These are phyloP conservation scores for Aspergillus egyptiacus DNA, from an alignment of 495 filamentous ascomycete genomes.

Conservation along the genomic window DNA sequence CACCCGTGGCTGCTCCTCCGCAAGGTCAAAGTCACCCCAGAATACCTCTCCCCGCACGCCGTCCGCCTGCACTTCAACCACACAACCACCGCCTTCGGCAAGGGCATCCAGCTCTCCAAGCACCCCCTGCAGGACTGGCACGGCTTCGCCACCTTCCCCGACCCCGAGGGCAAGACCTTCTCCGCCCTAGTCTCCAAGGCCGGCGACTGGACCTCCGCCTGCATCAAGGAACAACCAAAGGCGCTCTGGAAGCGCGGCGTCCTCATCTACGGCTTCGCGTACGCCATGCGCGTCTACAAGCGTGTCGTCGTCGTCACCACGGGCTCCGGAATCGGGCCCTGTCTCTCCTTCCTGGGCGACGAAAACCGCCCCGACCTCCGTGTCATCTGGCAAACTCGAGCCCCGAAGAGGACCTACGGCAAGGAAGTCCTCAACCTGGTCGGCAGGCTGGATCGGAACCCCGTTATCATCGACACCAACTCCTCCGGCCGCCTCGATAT, in stretches of 20 bases:
- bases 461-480: conserved; percentile 51
- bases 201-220: conserved; percentile 73
- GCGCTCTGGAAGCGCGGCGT: conserved; percentile 42
- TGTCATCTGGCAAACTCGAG: conserved; percentile 54
- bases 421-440: conserved; percentile 47
- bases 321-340: conserved; percentile 73
- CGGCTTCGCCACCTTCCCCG: conserved; percentile 69
- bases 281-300: conserved; percentile 63
- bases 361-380: conserved; percentile 46
- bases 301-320: conserved; percentile 72
- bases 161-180: conserved; percentile 42
- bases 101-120: conserved; percentile 44
- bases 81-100: conserved; percentile 39
- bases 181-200: conserved; percentile 71
- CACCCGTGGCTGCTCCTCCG: conserved; percentile 41
- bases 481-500: conserved; percentile 46
- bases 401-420: conserved; percentile 50
- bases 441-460: conserved; percentile 43
- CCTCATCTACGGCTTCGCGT: conserved; percentile 63
- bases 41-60: conserved; percentile 63
- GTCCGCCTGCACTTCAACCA: conserved; percentile 66
- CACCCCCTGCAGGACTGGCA: conserved; percentile 70
- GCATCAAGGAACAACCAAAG: conserved; percentile 55
- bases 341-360: conserved; percentile 45
- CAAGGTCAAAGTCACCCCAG: conserved; percentile 52